These are phyloP conservation scores for Fistulinella cinereoalba DNA, from an alignment of 1,284 basidiomycete genomes.

Conservation along the genomic window DNA sequence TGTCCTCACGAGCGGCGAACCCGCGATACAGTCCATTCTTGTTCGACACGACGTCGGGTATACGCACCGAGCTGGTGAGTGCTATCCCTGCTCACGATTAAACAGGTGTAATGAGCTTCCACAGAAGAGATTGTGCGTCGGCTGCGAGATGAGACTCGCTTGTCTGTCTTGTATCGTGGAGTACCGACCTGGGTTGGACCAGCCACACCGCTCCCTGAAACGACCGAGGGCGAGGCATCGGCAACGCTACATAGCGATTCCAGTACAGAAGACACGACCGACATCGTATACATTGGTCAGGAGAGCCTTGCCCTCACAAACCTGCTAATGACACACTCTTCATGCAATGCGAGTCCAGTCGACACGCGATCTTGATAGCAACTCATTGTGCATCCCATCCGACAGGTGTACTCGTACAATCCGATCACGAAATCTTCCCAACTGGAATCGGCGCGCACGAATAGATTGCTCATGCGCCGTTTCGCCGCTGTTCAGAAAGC, in stretches of 20 bases:
- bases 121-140: slow-evolving; percentile 38
- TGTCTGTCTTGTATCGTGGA: slow-evolving; percentile 20
- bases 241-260: not conserved
- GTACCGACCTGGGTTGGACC: slow-evolving; percentile 18
- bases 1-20: slow-evolving; percentile 24
- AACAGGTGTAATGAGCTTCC: not conserved
- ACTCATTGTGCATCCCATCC: not conserved
- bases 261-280: slow-evolving; percentile 14
- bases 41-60: slow-evolving; percentile 83
- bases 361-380: no score
- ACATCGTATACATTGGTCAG: slow-evolving; percentile 82
- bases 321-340: slow-evolving; percentile 74
- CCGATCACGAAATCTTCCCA: slow-evolving; percentile 49
- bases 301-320: slow-evolving; percentile 86
- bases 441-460: slow-evolving; percentile 69
- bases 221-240: not conserved
- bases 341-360: slow-evolving; percentile 32
- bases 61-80: slow-evolving; percentile 63
- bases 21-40: slow-evolving; percentile 35
- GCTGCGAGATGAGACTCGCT: slow-evolving; percentile 25
- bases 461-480: slow-evolving; percentile 88
- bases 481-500: slow-evolving; percentile 83
- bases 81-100: not conserved
- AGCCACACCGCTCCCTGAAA: not conserved
- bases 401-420: slow-evolving; percentile 75